Evolutionary conservation across 257 asterid species (phyloP).

Genomic region (Buddleja alternifolia): DNA sequence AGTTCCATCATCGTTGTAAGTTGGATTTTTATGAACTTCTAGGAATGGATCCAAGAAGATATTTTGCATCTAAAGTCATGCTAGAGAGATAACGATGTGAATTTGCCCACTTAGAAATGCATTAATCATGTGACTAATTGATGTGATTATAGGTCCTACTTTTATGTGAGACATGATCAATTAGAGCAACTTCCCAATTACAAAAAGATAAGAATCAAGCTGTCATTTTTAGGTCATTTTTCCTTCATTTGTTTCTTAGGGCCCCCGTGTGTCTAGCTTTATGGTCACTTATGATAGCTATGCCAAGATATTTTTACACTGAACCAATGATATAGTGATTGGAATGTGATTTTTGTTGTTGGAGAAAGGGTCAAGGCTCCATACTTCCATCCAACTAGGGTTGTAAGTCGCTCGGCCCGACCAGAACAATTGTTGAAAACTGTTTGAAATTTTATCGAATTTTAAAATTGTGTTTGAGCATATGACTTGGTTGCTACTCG

Average conservation of each 20-base stretch:
- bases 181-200: not conserved
- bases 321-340: not conserved
- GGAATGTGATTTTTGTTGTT: not conserved
- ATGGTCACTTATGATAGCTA: not conserved
- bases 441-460: too few species aligned
- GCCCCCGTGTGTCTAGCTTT: constrained; percentile 16
- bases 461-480: too few species aligned
- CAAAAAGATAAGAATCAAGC: constrained; percentile 29
- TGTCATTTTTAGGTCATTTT: constrained; percentile 30
- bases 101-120: not conserved
- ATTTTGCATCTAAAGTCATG: too few species aligned
- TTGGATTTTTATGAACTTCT: too few species aligned
- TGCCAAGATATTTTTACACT: constrained; percentile 21
- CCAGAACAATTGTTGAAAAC: too few species aligned
- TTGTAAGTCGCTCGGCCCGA: too few species aligned
- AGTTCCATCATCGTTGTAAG: too few species aligned
- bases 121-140: not conserved
- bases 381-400: too few species aligned
- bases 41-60: too few species aligned
- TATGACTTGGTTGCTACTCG: too few species aligned
- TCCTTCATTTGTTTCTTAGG: constrained; percentile 9
- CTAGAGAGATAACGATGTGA: too few species aligned
- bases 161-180: constrained; percentile 10
- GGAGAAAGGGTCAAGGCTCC: not conserved
- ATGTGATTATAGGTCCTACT: constrained; percentile 3